Evolutionary conservation across 83 land plant species (phyloP).

Genomic region (Larix sibirica): DNA sequence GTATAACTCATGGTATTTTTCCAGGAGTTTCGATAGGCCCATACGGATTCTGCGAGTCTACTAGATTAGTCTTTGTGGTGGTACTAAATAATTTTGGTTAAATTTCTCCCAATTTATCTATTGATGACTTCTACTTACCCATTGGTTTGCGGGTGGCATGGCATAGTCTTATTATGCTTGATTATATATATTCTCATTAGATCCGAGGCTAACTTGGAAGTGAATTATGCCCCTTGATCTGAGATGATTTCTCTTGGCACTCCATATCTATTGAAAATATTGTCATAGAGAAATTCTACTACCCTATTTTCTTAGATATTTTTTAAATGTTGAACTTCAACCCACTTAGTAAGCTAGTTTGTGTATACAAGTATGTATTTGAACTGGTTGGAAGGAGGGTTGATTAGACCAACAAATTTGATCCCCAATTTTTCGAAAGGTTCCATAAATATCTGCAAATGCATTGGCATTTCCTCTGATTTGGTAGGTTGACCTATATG

Average conservation of each 20-base stretch:
- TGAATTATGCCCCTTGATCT: background rate
- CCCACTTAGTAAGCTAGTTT: background rate
- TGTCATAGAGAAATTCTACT: background rate
- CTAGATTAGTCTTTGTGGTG: too few species aligned
- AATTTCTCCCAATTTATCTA: background rate
- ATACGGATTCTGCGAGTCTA: too few species aligned
- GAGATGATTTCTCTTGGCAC: background rate
- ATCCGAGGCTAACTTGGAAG: background rate
- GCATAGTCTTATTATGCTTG: background rate
- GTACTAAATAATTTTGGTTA: too few species aligned
- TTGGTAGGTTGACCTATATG: background rate
- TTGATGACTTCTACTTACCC: background rate
- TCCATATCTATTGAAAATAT: background rate
- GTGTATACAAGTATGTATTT: background rate
- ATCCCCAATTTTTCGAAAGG: background rate
- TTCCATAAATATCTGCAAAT: background rate
- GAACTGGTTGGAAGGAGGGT: background rate
- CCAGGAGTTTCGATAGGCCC: too few species aligned
- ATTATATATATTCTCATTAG: background rate
- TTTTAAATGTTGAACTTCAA: background rate
- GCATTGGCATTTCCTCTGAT: background rate
- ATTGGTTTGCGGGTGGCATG: background rate
- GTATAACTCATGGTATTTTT: too few species aligned
- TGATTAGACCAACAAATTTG: background rate
- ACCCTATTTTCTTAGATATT: background rate